Evolutionary conservation across 2,329 filamentous ascomycete genomes (phyloP).

Genomic region (Epichloe bromicola): DNA sequence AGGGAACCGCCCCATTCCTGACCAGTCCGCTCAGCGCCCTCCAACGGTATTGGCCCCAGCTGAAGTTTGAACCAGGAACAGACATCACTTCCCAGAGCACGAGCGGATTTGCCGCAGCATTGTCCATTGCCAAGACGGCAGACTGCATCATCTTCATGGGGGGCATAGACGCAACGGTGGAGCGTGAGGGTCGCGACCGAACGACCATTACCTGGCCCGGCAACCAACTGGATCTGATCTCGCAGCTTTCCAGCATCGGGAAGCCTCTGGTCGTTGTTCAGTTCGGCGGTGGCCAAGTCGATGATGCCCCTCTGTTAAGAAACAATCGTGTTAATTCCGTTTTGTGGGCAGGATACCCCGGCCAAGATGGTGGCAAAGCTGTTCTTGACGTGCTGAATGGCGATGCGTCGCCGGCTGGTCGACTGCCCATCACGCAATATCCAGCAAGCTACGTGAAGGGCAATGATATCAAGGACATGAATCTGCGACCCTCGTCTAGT

Average conservation of each 20-base stretch:
- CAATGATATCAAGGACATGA: slow-evolving; percentile 43
- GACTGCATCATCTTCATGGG: slow-evolving; percentile 42
- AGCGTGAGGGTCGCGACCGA: slow-evolving; percentile 39
- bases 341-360: slow-evolving; percentile 46
- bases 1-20: slow-evolving; percentile 13
- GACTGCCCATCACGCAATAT: slow-evolving; percentile 43
- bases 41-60: neutral
- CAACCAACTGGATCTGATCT: slow-evolving; percentile 37
- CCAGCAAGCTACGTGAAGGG: slow-evolving; percentile 35
- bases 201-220: slow-evolving; percentile 36
- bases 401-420: slow-evolving; percentile 34
- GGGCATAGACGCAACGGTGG: slow-evolving; percentile 41
- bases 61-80: neutral
- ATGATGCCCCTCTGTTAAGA: slow-evolving; percentile 33
- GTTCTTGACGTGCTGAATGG: slow-evolving; percentile 42
- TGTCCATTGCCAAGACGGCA: neutral
- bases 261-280: slow-evolving; percentile 41
- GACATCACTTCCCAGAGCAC: neutral
- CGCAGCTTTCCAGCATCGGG: slow-evolving; percentile 19
- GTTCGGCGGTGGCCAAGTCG: slow-evolving; percentile 40
- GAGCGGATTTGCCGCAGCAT: neutral
- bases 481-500: slow-evolving; percentile 30
- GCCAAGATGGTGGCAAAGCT: slow-evolving; percentile 44
- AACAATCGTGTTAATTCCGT: slow-evolving; percentile 36
- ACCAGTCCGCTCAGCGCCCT: slow-evolving; percentile 6